Evolutionary conservation across 352 stramenopile species (phyloP).

Genomic region (Phytophthora chlamydospora): DNA sequence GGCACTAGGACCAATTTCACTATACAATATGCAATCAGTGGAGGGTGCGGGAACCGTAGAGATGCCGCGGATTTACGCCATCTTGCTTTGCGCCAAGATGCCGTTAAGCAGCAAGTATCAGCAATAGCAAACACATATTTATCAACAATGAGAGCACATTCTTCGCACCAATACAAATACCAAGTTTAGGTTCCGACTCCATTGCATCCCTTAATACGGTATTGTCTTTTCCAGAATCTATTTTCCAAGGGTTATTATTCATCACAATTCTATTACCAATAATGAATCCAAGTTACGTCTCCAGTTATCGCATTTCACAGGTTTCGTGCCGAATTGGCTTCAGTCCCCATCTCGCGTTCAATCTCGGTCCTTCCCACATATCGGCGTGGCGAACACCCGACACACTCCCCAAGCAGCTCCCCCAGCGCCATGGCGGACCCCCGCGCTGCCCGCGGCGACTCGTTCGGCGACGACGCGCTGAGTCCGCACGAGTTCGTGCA

Average conservation of each 20-base stretch:
- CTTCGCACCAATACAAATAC: neutral
- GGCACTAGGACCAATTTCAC: neutral
- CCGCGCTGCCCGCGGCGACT: conserved; percentile 31
- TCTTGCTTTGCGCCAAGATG: no score
- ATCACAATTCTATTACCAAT: neutral
- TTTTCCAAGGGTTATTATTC: conserved; percentile 2
- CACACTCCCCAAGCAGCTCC: conserved; percentile 4
- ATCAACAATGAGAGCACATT: no score
- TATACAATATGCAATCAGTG: neutral
- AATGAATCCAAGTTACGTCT: neutral
- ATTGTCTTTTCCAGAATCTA: no score
- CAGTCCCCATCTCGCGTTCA: conserved; percentile 29
- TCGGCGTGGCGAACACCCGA: conserved; percentile 15
- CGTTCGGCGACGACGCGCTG: conserved; percentile 57
- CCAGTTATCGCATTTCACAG: neutral
- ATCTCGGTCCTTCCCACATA: conserved; percentile 22
- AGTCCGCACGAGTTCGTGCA: conserved; percentile 55
- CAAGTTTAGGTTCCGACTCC: neutral
- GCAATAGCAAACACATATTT: no score
- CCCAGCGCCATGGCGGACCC: conserved; percentile 22
- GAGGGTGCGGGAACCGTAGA: no score
- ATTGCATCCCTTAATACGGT: neutral
- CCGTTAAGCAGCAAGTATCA: no score
- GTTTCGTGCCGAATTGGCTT: neutral
- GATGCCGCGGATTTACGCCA: no score